A percentile compares a stretch with the other conserved stretches of the same genome.
These are phyloP conservation scores for Lasiodiplodia theobromae DNA, from an alignment of 2,329 filamentous ascomycete species.

Conservation along the genomic window DNA sequence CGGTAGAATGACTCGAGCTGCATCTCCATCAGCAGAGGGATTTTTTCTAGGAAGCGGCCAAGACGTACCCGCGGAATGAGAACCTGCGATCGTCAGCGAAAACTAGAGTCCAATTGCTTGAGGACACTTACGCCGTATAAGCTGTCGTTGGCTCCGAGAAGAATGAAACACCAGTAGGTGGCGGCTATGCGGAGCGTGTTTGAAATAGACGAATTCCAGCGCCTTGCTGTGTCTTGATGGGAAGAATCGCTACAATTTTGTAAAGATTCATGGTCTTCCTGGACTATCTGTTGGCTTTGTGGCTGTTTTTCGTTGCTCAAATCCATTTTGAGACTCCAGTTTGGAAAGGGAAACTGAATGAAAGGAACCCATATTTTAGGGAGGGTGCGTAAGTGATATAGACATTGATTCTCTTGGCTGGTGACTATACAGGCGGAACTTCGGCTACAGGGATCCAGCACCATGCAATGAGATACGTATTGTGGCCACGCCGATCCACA, in stretches of 20 bases:
- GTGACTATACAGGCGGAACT: neutral
- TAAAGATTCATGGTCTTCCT: too few species aligned
- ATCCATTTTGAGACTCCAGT: neutral
- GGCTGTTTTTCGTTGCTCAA: neutral
- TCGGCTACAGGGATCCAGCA: neutral
- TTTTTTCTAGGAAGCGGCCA: too few species aligned
- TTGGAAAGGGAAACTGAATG: neutral
- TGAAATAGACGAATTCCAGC: neutral
- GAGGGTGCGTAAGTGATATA: neutral
- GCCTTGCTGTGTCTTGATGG: neutral
- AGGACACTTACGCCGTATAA: constrained; percentile 63
- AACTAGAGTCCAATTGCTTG: neutral
- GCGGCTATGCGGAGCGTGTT: constrained; percentile 67
- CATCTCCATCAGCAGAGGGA: neutral
- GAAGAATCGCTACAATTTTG: too few species aligned
- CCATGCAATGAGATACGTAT: neutral
- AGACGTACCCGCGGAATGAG: constrained; percentile 57
- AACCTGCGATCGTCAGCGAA: constrained; percentile 36
- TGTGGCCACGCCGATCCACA: too few species aligned
- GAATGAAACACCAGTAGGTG: constrained; percentile 68
- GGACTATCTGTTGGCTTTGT: too few species aligned
- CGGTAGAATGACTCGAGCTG: constrained; percentile 69
- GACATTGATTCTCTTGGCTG: neutral
- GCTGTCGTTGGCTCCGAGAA: constrained; percentile 74
- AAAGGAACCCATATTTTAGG: neutral